Conservation (phyloP, 1,284 basidiomycete species). For the Nidula niveotomentosa region DNA sequence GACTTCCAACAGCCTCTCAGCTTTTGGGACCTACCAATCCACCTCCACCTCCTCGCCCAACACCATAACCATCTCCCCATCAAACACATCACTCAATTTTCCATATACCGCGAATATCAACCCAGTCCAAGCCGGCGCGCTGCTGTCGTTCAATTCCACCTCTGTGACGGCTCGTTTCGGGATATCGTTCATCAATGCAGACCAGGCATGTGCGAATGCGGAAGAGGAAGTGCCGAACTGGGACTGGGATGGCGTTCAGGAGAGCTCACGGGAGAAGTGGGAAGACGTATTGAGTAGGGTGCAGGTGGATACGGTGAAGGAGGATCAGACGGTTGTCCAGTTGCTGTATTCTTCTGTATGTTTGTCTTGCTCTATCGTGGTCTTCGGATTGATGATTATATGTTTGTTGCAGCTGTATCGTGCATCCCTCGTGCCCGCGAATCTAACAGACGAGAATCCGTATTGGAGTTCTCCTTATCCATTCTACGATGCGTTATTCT, state of each 20-base stretch:
- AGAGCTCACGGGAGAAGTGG: slow-evolving; percentile 37
- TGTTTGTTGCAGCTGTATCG: slow-evolving; percentile 41
- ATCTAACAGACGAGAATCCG: slow-evolving; percentile 48
- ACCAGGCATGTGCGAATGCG: slow-evolving; percentile 45
- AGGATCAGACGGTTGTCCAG: slow-evolving; percentile 41
- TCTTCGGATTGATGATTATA: background rate
- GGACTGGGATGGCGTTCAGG: slow-evolving; percentile 40
- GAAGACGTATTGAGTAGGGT: slow-evolving; percentile 40
- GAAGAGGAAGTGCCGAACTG: slow-evolving; percentile 43
- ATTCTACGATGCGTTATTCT: slow-evolving; percentile 47
- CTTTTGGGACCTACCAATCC: slow-evolving; percentile 40
- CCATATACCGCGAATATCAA: slow-evolving; percentile 31
- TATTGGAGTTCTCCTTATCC: slow-evolving; percentile 39
- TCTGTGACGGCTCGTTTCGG: slow-evolving; percentile 41
- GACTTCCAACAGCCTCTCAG: slow-evolving; percentile 16
- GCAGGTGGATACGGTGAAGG: slow-evolving; percentile 28
- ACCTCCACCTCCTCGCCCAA: slow-evolving; percentile 28
- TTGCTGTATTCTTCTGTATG: slow-evolving; percentile 46
- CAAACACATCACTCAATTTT: slow-evolving; percentile 31
- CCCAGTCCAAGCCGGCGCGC: slow-evolving; percentile 41
- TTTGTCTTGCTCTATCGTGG: background rate
- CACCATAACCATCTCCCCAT: slow-evolving; percentile 29
- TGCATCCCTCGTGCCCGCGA: slow-evolving; percentile 48
- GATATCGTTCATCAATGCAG: slow-evolving; percentile 40
- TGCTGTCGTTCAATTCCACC: slow-evolving; percentile 35